Base-by-base conservation (phyloP, 2,329 filamentous ascomycete species). In the Colletotrichum viniferum region DNA sequence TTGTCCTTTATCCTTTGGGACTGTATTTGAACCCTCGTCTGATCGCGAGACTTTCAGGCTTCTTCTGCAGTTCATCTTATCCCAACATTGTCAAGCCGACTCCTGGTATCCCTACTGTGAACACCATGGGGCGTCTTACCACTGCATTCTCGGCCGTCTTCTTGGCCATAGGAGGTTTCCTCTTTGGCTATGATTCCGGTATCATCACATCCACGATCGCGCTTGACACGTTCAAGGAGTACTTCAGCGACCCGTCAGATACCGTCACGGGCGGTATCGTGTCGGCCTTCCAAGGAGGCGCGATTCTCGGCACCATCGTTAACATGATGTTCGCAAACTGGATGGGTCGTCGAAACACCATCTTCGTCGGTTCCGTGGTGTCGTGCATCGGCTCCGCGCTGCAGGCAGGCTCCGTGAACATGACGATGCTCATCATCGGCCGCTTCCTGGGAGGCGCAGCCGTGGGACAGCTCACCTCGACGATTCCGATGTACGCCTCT, bases 401-500 rank as follows among this genome's bases (percentile, higher is more conserved):
- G 4, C 82, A 83, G 65, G 80, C 81, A n/a, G 82, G 81, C 16
- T 79, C 82, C 14, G 76, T 80, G 13, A 80, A 79, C 55, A 80
- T 82, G 74, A 76, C 76, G 24, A 89, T 89, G 87, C 79, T 89
- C n/a, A 88, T 89, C 58, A 81, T 84, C 16, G 88, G 87, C 12
- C 85, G 88, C 70, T 86, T 87, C 76, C 86, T 89, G 74, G 87
- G 86, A 4, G 88, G 88, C 7, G 68, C 87, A 9, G 87, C 87
- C 3, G 83, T 89, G 28, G 88, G 88, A 4, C 81, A 87, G 74
- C 82, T 88, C 77, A 87, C 87, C 2, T 83, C 85, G 24, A 86
- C 85, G 0, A 84, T 88, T 32, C 87, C 87, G 3, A 84, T 88
- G 60, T 88, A 88, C 77, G 86, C 84, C 75, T 85, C 82, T 24